Percentiles rank a stretch among this genome's conserved stretches.
Conservation (phyloP, 306 rosid genomes). For the Lathyrus aphaca region DNA sequence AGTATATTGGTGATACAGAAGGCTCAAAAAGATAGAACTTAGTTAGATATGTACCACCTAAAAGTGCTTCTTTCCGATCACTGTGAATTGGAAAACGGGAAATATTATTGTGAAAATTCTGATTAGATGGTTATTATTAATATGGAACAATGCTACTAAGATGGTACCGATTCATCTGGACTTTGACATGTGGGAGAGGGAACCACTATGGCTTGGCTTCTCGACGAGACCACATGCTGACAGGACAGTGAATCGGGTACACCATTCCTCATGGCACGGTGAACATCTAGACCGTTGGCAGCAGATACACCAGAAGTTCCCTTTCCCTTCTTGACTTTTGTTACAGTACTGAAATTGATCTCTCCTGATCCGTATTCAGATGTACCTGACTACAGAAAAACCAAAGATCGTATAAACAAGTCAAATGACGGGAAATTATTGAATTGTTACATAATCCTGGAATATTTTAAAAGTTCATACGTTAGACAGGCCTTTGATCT, state of each 20-base stretch:
- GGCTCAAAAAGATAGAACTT: conserved; percentile 11
- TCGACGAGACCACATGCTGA: conserved; percentile 62
- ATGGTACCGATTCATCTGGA: conserved; percentile 37
- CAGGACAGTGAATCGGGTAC: conserved; percentile 59
- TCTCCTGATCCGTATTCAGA: conserved; percentile 56
- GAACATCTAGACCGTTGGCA: conserved; percentile 58
- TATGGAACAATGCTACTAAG: conserved; percentile 33
- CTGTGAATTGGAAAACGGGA: conserved; percentile 23
- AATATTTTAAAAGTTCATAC: conserved; percentile 51
- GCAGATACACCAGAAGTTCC: conserved; percentile 61
- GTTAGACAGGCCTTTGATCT: conserved; percentile 81
- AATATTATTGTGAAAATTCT: background rate
- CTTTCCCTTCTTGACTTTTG: conserved; percentile 54
- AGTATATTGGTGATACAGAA: conserved; percentile 22
- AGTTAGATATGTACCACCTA: conserved; percentile 48
- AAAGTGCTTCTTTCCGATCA: conserved; percentile 32
- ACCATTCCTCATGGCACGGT: conserved; percentile 58
- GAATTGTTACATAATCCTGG: too few species aligned
- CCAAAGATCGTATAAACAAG: conserved; percentile 37
- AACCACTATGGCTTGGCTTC: conserved; percentile 71
- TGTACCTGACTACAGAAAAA: conserved; percentile 54
- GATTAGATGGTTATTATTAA: conserved; percentile 38
- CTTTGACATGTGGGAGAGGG: conserved; percentile 56
- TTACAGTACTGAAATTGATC: conserved; percentile 41
- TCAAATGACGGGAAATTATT: background rate